These are phyloP conservation scores for Musa beccarii DNA, from an alignment of 176 grass and related monocot genomes.

Conservation along the genomic window DNA sequence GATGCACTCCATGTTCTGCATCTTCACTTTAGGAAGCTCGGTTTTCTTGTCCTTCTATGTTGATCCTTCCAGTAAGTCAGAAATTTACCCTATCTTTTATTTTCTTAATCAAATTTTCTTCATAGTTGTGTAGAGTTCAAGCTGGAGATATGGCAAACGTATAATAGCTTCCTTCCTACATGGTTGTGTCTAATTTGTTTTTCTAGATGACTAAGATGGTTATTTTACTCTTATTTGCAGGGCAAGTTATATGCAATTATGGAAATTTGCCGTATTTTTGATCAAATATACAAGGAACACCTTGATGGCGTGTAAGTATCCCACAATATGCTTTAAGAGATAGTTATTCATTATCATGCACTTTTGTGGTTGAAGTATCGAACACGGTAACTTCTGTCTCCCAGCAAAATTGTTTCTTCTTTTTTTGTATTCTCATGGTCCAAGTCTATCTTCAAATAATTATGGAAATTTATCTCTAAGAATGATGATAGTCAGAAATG, in stretches of 20 bases:
- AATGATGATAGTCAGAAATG: neutral
- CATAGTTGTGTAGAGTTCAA: neutral
- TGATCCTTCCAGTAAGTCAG: no score
- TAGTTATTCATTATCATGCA: neutral
- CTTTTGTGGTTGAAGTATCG: no score
- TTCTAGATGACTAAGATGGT: neutral
- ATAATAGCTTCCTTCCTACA: neutral
- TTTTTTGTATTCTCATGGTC: neutral
- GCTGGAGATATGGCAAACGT: neutral
- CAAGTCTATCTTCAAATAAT: neutral
- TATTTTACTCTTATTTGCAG: slow-evolving; percentile 2
- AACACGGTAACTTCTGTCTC: no score
- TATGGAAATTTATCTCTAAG: neutral
- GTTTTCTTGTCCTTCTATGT: neutral
- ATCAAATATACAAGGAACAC: slow-evolving; percentile 18
- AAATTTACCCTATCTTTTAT: neutral
- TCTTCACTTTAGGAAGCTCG: neutral
- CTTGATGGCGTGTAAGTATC: slow-evolving; percentile 15
- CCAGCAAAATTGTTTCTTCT: neutral
- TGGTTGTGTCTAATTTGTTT: neutral
- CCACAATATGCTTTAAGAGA: neutral
- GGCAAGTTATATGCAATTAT: slow-evolving; percentile 20
- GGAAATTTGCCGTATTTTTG: slow-evolving; percentile 17
- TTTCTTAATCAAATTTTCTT: neutral
- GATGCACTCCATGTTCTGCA: neutral